Evolutionary conservation across 768 basidiomycete species (phyloP), one percentile per base, ranked within the genome.

Genomic region (Mycena latifolia): DNA sequence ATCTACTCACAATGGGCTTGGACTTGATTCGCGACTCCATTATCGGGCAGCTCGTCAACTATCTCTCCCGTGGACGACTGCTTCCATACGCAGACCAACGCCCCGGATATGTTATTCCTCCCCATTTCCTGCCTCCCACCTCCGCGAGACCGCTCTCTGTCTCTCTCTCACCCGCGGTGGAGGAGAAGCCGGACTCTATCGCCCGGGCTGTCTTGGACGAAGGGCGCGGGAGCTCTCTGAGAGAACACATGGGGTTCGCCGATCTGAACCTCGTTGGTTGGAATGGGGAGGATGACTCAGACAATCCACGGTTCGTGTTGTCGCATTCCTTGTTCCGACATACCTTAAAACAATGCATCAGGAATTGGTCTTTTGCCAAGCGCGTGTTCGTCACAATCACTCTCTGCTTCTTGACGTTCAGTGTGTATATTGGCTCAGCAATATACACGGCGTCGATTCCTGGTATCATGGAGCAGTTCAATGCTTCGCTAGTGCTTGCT

Each of bases 351-450:
- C n/a, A n/a, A n/a, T n/a, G n/a, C n/a, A n/a, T 27, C 54, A 73
- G 71, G 33, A 76, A 79, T 61, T 79, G 78, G 78, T 77, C 76
- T 7, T 66, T 71, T 28, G 5, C 52, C 20, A 79, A 72, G 43
- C 71, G 74, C 51, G 61, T 69, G 27, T 76, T 78, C 54, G 75
- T 78, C 14, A 73, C 76, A n/a, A 75, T 74, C 51, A 71, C 73
- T 45, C 75, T 78, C 11, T 76, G 75, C 51, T 65, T 79, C 37
- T 58, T 79, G 51, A 79, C 78, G n/a, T 9, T 78, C 62, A 69
- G 72, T 51, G 71, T 79, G 18, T 79, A 79, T 66, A 74, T 79
- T 55, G 78, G 78, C 55, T 76, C 78, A 8, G 74, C 74, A 17
- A 78, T 79, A 48, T 78, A 76, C 61, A 74, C 75, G 2, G 69